A percentile compares a stretch with the other conserved stretches of the same genome.
These are phyloP conservation scores for Piromyces sp. DNA, from an alignment of 192 early-diverging fungal genomes.

Conservation along the genomic window DNA sequence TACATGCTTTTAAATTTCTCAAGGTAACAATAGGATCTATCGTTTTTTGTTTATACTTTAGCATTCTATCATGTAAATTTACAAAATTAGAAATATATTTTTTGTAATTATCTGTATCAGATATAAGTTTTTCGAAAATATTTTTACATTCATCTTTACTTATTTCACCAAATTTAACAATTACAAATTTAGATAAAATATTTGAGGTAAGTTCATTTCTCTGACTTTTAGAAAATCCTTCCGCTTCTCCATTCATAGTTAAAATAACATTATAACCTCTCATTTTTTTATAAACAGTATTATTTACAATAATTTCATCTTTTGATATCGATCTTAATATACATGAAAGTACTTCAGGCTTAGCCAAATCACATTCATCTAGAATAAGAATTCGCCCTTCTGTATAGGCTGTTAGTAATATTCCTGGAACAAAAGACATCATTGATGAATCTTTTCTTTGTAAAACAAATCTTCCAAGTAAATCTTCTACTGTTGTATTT, in stretches of 20 bases:
- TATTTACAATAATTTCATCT: neutral
- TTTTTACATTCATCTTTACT: neutral
- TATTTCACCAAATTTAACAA: neutral
- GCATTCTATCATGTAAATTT: neutral
- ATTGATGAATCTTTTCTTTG: neutral
- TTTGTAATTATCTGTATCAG: neutral
- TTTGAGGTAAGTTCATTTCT: neutral
- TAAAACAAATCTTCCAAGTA: neutral
- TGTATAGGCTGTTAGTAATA: neutral
- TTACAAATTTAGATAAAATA: neutral
- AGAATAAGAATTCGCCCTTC: neutral
- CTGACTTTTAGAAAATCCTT: neutral
- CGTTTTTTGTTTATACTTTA: neutral
- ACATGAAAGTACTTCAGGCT: neutral
- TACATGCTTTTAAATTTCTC: neutral
- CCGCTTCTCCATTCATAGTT: neutral
- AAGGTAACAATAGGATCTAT: neutral
- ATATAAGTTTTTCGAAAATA: neutral
- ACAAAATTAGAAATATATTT: neutral
- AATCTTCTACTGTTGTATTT: neutral
- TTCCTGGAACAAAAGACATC: neutral
- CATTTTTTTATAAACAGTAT: neutral
- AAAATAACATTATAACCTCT: neutral
- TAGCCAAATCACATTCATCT: neutral
- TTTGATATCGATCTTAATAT: neutral